Evolutionary conservation across 2,329 filamentous ascomycete species (phyloP).

Genomic region (Trichoderma sp.): DNA sequence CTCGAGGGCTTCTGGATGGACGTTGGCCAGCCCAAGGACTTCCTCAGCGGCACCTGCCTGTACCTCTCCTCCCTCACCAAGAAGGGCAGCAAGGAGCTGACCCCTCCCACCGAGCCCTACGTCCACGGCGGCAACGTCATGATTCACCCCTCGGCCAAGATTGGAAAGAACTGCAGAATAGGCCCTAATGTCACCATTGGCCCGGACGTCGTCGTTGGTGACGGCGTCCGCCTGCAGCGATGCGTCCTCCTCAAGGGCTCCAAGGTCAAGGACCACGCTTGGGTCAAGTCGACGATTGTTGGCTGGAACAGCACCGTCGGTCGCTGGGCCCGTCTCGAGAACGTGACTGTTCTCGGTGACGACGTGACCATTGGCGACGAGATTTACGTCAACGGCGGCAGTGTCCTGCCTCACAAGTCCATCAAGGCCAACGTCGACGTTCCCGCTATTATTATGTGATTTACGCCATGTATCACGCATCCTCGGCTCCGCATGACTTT

Average conservation of each 20-base stretch:
- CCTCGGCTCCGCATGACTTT: background rate
- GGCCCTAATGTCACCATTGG: slow-evolving; percentile 97
- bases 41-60: slow-evolving; percentile 91
- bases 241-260: slow-evolving; percentile 86
- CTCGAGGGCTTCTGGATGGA: slow-evolving; percentile 99
- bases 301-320: slow-evolving; percentile 98
- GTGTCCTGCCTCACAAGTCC: slow-evolving; percentile 94
- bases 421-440: slow-evolving; percentile 97
- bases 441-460: slow-evolving; percentile 69
- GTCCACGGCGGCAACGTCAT: slow-evolving; percentile 94
- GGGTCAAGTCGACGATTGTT: slow-evolving; percentile 98
- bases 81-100: slow-evolving; percentile 83
- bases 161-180: slow-evolving; percentile 97
- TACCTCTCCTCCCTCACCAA: slow-evolving; percentile 93
- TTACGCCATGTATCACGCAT: slow-evolving; percentile 6
- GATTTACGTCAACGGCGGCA: slow-evolving; percentile 97
- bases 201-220: slow-evolving; percentile 86
- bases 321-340: slow-evolving; percentile 94
- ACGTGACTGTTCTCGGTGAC: slow-evolving; percentile 96
- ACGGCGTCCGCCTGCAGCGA: slow-evolving; percentile 90
- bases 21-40: slow-evolving; percentile 97
- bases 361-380: slow-evolving; percentile 98
- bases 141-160: slow-evolving; percentile 91
- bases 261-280: slow-evolving; percentile 98
- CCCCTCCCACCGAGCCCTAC: slow-evolving; percentile 71